phyloP scores from a whole-genome alignment of 805 yeast species.

The Candida awuae region DNA sequence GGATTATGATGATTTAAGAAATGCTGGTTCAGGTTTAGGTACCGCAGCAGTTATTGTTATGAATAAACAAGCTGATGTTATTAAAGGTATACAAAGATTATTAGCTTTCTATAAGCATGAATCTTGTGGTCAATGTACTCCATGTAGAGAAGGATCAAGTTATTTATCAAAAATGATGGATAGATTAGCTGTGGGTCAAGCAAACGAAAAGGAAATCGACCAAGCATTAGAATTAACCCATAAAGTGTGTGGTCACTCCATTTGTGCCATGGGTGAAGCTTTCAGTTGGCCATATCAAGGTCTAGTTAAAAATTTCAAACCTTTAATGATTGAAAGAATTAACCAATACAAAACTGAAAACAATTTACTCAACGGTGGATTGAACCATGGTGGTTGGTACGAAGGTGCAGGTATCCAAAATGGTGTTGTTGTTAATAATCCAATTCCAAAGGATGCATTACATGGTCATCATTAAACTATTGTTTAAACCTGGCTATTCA shows the following conservation, averaged over 20 bases:
- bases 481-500: neutral
- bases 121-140: constrained; percentile 92
- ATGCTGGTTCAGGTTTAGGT: constrained; percentile 81
- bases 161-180: constrained; percentile 82
- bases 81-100: constrained; percentile 80
- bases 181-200: constrained; percentile 72
- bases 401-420: constrained; percentile 47
- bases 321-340: constrained; percentile 71
- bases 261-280: constrained; percentile 89
- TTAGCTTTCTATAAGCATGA: constrained; percentile 83
- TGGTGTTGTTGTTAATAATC: constrained; percentile 59
- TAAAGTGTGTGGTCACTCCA: constrained; percentile 86
- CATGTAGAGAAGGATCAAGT: constrained; percentile 90
- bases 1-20: constrained; percentile 85
- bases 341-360: constrained; percentile 45
- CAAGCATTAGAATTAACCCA: constrained; percentile 77
- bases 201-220: constrained; percentile 72
- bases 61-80: constrained; percentile 79
- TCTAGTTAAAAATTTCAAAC: constrained; percentile 75
- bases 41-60: constrained; percentile 91
- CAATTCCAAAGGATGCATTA: constrained; percentile 37
- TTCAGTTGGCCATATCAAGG: constrained; percentile 95
- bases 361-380: constrained; percentile 27
- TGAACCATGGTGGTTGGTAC: constrained; percentile 74
- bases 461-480: constrained; percentile 21